Evolutionary conservation across 192 early-diverging fungal genomes (phyloP), one percentile per base, ranked within the genome.

Genomic region (Coemansia sp.): DNA sequence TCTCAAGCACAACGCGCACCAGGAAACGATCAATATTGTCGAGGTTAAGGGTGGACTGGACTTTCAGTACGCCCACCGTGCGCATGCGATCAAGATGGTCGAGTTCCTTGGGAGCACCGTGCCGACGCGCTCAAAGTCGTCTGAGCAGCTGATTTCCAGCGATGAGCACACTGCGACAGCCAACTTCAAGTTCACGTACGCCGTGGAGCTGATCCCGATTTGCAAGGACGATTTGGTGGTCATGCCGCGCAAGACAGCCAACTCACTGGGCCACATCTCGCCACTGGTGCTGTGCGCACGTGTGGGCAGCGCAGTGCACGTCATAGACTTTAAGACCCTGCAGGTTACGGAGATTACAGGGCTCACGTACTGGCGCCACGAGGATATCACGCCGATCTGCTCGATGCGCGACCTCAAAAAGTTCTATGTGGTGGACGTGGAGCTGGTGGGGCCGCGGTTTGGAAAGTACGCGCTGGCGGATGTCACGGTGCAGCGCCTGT

Each of bases 1-100:
- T 62, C 88, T 99, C 57, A 97, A 96, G 85, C 94, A 99, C 84
- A 92, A 91, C 57, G 95, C 94, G 3, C 93, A 96, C 85, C 90
- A 90, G 63, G 95, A 99, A 69, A 98, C 97, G 6, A 94, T 91
- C 65, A 99, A 99, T 78, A 99, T 99, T 76, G 94, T 95, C 65
- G 96, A 98, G 70, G 90, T 87, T 61, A 92, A 86, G 74, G 97
- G 97, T 67, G 97, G 97, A 64, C 81, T 99, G 47, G 97, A 99
- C 74, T 99, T 99, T 77, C 96, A 92, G 79, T 99, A 94, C 82
- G 87, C 86, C 26, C 85, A 91, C 50, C 88, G 96, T 61, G 76
- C 87, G 41, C 94, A 97, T 71, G 94, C 95, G 14, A 88, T 94
- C 69, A 93, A 94, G 80, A 97, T 99, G 94, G 82, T 91, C 45